Base-by-base conservation (phyloP, 2,329 filamentous ascomycete species). In the Myriangium duriaei region DNA sequence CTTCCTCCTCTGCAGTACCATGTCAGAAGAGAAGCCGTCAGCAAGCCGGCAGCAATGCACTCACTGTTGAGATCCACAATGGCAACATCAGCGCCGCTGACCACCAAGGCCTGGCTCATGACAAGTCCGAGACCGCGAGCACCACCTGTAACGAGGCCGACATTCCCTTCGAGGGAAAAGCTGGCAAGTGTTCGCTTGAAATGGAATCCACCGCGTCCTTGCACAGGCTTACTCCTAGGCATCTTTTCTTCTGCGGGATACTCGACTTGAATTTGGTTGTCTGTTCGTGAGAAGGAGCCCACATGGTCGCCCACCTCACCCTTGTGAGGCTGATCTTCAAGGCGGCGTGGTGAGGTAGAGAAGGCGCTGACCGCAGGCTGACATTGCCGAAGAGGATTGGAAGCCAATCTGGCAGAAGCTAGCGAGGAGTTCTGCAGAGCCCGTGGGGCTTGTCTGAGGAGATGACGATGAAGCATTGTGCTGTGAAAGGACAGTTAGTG, bases 1-100 rank as follows among this genome's bases (percentile, higher is more conserved):
- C 88, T 61, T 94, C 85, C 29, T 88, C 81, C 67, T 82, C 83
- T 88, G 51, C 36, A 11, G 16, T n/a, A n/a, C n/a, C n/a, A n/a
- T 14, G n/a, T 30, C 16, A 16, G 16, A 28, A 41, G 16, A 38
- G 40, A 15, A 14, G n/a, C n/a, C n/a, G n/a, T n/a, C n/a, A n/a
- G n/a, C n/a, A n/a, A n/a, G n/a, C n/a, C n/a, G n/a, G n/a, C n/a
- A n/a, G n/a, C n/a, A n/a, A 30, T 13, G 18, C 34, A 69, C 76
- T 49, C 61, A 88, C 83, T 81, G 64, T 96, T 94, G 65, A 95
- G 68, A 58, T 96, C 88, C 29, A 95, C 85, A 59, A 96, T 82
- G 30, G 88, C 88, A 45, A 95, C 70, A 58, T 93, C 79, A 7
- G 84, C 82, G 37, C 88, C 88, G 38, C 82, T 91, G 37, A 84